Evolutionary conservation across 176 grass and related monocot species (phyloP), one percentile per base, ranked within the genome.

Genomic region (Puccinellia tenuiflora): DNA sequence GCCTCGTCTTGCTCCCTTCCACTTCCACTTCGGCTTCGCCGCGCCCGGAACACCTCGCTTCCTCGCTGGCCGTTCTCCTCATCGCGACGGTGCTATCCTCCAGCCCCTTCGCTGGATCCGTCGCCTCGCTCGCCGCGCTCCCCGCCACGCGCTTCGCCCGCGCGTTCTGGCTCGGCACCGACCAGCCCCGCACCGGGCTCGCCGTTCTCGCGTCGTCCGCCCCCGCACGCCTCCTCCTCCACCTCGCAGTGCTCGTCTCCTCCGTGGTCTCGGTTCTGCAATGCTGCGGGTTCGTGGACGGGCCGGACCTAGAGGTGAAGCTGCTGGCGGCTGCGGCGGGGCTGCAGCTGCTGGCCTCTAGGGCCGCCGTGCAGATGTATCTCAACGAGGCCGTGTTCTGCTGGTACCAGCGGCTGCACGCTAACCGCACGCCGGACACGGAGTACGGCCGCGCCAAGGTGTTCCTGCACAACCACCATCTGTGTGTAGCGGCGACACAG

Each of bases 331-430:
- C 81, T 6, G 87, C 85, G 0, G 88, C 91, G 0, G 71, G 83
- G 75, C 34, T 90, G 21, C 93, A 96, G 88, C 86, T 99, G 42
- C 73, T 99, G 28, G 93, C 91, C 0, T 78, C 94, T 4, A 87
- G 96, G 51, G 75, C 85, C 5, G 82, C 88, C 83, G 88, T 99
- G 61, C 96, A 99, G 81, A 96, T 93, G 93, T 99, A 96, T 77
- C 83, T 99, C 54, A 96, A 99, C 22, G 96, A 99, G 75, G 91
- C 92, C 6, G 93, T 99, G 0, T 87, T 94, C 51, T 93, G 93
- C 85, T 99, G 96, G 93, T 99, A 99, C 68, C 93, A 99, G 85
- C 96, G 91, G 55, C 79, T 99, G 50, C 93, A 99, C 37, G 89
- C 51, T 7, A 90, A 84, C 45, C 86, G 87, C 47, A 6, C 85